Percentiles rank a stretch among this genome's conserved stretches.
These are phyloP conservation scores for Rhodotorula glutinis DNA, from an alignment of 1,284 basidiomycete genomes.

Conservation along the genomic window DNA sequence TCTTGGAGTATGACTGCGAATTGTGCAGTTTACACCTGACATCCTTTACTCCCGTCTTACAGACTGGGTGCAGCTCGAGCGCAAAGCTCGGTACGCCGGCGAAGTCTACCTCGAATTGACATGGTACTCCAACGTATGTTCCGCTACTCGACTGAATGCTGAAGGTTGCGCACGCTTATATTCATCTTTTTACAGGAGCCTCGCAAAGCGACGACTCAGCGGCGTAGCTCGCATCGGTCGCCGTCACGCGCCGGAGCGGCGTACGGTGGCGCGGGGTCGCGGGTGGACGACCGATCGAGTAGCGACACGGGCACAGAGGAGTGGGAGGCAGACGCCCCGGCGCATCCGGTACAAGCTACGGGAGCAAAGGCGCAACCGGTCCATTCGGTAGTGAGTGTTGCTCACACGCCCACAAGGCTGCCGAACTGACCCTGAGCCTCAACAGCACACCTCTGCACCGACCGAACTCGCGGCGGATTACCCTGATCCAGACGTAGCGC, in stretches of 20 bases:
- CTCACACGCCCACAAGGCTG: no score
- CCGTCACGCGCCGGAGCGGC: background rate
- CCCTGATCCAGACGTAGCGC: conserved; percentile 34
- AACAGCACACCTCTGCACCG: background rate
- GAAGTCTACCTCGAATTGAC: conserved; percentile 93
- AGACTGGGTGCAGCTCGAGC: conserved; percentile 91
- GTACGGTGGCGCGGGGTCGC: conserved; percentile 32
- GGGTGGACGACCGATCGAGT: conserved; percentile 8
- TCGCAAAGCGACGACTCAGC: background rate
- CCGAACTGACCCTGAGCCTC: background rate
- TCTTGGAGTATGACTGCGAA: background rate
- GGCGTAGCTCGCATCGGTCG: conserved; percentile 7
- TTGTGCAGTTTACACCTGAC: background rate
- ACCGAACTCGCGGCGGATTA: conserved; percentile 27
- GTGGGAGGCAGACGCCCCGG: conserved; percentile 9
- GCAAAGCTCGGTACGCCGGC: conserved; percentile 88
- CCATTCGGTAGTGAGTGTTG: no score
- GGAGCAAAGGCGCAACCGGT: background rate
- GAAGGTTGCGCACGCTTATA: no score
- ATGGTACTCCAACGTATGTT: conserved; percentile 89
- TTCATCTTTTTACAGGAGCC: conserved; percentile 17
- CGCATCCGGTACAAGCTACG: background rate
- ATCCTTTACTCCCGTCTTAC: background rate
- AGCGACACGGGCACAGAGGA: conserved; percentile 8
- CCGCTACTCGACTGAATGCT: no score